Evolutionary conservation across 73 alveolate genomes (phyloP).

Genomic region (Blepharisma stoltei): DNA sequence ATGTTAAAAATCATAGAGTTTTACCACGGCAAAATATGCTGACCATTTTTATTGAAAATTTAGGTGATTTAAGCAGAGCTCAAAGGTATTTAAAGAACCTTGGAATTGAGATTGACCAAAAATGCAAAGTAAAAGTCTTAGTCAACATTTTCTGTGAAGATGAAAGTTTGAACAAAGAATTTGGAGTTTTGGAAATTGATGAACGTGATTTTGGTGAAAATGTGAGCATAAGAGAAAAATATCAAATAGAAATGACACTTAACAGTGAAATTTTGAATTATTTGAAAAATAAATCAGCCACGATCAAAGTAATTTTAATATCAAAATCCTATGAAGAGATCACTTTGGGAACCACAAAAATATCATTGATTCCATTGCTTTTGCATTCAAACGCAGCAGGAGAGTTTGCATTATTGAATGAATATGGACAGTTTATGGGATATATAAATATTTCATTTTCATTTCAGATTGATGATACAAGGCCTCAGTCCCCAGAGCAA

Average conservation of each 20-base stretch:
- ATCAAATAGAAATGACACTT: not conserved
- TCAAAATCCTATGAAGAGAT: not conserved
- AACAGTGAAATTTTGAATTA: not conserved
- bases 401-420: constrained; percentile 16
- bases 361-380: constrained; percentile 1
- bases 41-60: not conserved
- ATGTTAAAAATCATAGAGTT: no score
- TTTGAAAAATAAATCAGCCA: not conserved
- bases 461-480: not conserved
- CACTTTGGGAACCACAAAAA: not conserved
- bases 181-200: not conserved
- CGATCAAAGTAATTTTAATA: not conserved
- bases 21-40: not conserved
- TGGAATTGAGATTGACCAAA: not conserved
- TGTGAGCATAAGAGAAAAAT: not conserved
- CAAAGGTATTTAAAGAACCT: not conserved
- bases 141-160: not conserved
- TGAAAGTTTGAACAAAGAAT: not conserved
- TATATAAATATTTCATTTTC: not conserved
- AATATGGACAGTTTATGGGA: constrained; percentile 29
- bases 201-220: not conserved
- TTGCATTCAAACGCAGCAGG: not conserved
- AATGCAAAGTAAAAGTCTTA: not conserved
- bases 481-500: not conserved
- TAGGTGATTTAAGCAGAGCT: not conserved